Evolutionary conservation across 2,329 filamentous ascomycete species (phyloP).

Genomic region (Diaporthe sp.): DNA sequence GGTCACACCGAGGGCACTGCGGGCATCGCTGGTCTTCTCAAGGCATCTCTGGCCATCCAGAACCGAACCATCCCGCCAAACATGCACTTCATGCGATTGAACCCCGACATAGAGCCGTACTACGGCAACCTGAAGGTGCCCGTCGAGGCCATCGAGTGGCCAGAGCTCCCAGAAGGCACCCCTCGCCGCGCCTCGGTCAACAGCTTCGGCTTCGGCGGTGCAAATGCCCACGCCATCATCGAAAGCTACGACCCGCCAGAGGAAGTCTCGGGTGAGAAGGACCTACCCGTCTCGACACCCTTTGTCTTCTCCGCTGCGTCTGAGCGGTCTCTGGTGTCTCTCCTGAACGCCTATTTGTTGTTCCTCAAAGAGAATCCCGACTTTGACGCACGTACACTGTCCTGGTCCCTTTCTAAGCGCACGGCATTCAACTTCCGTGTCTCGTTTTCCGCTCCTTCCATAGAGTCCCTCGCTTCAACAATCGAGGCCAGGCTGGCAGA

Average conservation of each 20-base stretch:
- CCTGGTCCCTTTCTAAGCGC: conserved; percentile 21
- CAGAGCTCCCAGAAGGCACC: not conserved
- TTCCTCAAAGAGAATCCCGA: conserved; percentile 39
- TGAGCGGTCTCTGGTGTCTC: conserved; percentile 45
- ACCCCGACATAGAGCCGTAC: conserved; percentile 49
- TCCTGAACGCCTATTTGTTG: conserved; percentile 39
- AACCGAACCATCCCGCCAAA: conserved; percentile 53
- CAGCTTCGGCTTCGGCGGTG: conserved; percentile 37
- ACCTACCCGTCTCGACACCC: conserved; percentile 41
- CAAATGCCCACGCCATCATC: conserved; percentile 32
- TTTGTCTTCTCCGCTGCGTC: conserved; percentile 46
- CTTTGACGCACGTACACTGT: conserved; percentile 8
- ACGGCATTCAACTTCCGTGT: conserved; percentile 25
- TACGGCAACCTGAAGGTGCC: conserved; percentile 44
- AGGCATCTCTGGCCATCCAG: conserved; percentile 51
- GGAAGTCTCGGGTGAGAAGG: conserved; percentile 18
- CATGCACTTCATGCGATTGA: conserved; percentile 50
- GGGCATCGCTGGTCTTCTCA: conserved; percentile 56
- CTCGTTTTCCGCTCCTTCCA: conserved; percentile 36
- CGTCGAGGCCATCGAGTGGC: conserved; percentile 15
- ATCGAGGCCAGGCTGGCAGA: not conserved
- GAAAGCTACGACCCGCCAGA: conserved; percentile 19
- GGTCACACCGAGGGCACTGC: conserved; percentile 58
- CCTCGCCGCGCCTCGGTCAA: conserved; percentile 35
- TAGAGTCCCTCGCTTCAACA: conserved; percentile 7